Percentiles rank a stretch among this genome's conserved stretches.
phyloP scores from a whole-genome alignment of 2,329 filamentous ascomycete species.

The Akanthomyces dipterigenus region DNA sequence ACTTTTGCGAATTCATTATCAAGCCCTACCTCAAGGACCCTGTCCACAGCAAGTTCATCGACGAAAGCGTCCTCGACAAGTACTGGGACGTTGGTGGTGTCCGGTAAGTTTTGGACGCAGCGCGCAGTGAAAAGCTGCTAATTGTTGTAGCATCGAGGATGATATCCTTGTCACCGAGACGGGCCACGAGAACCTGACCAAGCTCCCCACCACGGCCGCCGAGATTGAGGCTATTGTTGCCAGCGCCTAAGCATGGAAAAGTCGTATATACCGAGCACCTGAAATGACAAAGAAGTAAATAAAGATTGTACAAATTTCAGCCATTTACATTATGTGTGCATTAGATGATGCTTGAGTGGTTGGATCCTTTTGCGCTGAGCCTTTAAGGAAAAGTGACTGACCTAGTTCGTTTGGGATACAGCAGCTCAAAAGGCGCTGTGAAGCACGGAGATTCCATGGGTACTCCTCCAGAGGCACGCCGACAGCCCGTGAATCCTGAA shows the following conservation, averaged over 20 bases:
- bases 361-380: too few species aligned
- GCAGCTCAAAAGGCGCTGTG: too few species aligned
- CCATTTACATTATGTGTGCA: too few species aligned
- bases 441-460: too few species aligned
- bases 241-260: neutral
- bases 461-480: too few species aligned
- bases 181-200: conserved; percentile 67
- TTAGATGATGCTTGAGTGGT: too few species aligned
- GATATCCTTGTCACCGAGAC: conserved; percentile 65
- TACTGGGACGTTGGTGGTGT: conserved; percentile 82
- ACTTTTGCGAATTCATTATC: conserved; percentile 88
- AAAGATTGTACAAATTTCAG: neutral
- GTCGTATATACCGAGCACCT: neutral
- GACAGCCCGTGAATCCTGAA: too few species aligned
- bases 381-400: too few species aligned
- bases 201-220: conserved; percentile 59
- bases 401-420: too few species aligned
- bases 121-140: conserved; percentile 14
- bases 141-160: conserved; percentile 49
- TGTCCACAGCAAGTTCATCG: conserved; percentile 68
- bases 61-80: conserved; percentile 61
- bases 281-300: neutral
- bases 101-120: conserved; percentile 37
- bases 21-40: conserved; percentile 69
- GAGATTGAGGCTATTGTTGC: conserved; percentile 46